phyloP scores from a whole-genome alignment of 148 eudicot genomes.

The Dianthus caryophyllus region DNA sequence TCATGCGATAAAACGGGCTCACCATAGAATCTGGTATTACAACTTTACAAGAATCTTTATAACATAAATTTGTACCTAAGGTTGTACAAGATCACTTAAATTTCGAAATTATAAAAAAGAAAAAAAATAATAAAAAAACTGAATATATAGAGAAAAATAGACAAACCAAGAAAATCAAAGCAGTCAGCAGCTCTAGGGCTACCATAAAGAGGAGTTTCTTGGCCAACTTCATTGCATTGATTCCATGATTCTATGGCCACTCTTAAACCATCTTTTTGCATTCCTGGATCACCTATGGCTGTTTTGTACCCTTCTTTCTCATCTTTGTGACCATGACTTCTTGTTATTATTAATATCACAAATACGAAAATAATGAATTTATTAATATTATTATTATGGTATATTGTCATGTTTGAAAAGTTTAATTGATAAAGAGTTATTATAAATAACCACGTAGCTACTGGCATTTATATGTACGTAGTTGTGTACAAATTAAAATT shows the following conservation, averaged over 20 bases:
- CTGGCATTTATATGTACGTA: too few species aligned
- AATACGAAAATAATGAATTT: background rate
- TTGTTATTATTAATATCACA: background rate
- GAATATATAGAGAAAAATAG: background rate
- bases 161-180: conserved; percentile 24
- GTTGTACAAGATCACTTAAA: too few species aligned
- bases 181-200: conserved; percentile 40
- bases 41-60: too few species aligned
- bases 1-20: too few species aligned
- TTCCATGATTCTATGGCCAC: conserved; percentile 50
- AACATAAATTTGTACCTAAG: too few species aligned
- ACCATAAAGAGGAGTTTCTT: conserved; percentile 27
- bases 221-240: conserved; percentile 50
- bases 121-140: too few species aligned
- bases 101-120: too few species aligned
- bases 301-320: conserved; percentile 10
- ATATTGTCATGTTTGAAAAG: background rate
- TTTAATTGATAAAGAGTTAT: background rate
- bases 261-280: conserved; percentile 39
- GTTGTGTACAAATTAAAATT: too few species aligned
- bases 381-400: background rate
- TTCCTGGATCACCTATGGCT: conserved; percentile 34
- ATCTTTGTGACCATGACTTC: too few species aligned
- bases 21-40: too few species aligned
- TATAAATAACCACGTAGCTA: too few species aligned